Evolutionary conservation across 1,284 basidiomycete species (phyloP).

Genomic region (Cryptococcus sp.): DNA sequence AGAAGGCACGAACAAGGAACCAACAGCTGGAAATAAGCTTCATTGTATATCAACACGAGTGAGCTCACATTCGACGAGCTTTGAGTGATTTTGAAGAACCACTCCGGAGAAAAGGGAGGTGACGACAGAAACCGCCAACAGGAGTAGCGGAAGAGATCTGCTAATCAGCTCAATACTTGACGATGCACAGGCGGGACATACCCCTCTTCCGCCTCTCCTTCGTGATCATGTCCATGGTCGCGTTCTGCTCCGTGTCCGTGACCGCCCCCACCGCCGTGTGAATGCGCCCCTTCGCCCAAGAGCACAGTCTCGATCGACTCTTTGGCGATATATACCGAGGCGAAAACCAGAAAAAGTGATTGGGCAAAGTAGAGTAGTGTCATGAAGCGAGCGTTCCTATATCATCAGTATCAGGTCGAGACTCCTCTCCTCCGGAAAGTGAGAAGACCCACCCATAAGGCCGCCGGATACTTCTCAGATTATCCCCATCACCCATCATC

Average conservation of each 20-base stretch:
- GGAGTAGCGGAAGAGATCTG: conserved; percentile 52
- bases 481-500: conserved; percentile 50
- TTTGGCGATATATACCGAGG: conserved; percentile 87
- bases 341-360: conserved; percentile 82
- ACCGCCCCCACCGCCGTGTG: conserved; percentile 15
- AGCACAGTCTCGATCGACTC: conserved; percentile 82
- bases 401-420: conserved; percentile 3
- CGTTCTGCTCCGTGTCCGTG: conserved; percentile 16
- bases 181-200: not conserved
- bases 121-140: conserved; percentile 57
- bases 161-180: conserved; percentile 6
- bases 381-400: conserved; percentile 66
- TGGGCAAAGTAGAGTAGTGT: conserved; percentile 82
- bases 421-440: not conserved
- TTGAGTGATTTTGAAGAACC: conserved; percentile 62
- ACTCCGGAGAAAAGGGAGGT: conserved; percentile 51
- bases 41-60: not conserved
- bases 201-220: conserved; percentile 11
- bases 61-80: conserved; percentile 63
- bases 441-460: conserved; percentile 67
- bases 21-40: conserved; percentile 26
- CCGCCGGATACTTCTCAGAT: conserved; percentile 44
- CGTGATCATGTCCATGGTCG: conserved; percentile 3
- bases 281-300: conserved; percentile 54
- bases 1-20: conserved; percentile 30